phyloP scores from a whole-genome alignment of 192 early-diverging fungal genomes.

The Geosiphon pyriformis region DNA sequence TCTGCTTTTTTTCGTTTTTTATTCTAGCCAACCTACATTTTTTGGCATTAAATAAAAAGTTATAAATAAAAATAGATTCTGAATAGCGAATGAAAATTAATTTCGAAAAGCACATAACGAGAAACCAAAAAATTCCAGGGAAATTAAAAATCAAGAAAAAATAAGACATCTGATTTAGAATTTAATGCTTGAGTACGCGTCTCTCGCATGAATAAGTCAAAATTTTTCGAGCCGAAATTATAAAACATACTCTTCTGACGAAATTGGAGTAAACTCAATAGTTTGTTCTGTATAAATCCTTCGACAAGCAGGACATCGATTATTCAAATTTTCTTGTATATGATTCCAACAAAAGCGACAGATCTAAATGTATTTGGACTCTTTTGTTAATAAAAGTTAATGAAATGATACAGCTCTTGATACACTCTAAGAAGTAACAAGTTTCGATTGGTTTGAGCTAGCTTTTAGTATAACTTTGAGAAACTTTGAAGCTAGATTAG shows the following conservation, averaged over 20 bases:
- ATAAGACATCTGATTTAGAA: neutral
- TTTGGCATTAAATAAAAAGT: neutral
- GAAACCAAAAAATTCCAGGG: neutral
- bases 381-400: no score
- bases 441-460: no score
- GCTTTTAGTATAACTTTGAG: no score
- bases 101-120: neutral
- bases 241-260: slow-evolving; percentile 77
- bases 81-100: neutral
- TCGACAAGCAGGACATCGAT: slow-evolving; percentile 93
- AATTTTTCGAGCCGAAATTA: neutral
- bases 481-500: no score
- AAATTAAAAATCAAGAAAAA: neutral
- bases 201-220: no score
- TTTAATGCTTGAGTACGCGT: neutral
- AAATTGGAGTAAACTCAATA: slow-evolving; percentile 82
- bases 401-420: no score
- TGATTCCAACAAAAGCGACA: slow-evolving; percentile 99
- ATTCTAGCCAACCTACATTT: slow-evolving; percentile 37
- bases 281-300: slow-evolving; percentile 85
- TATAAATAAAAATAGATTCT: neutral
- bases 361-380: slow-evolving; percentile 58
- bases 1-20: slow-evolving; percentile 59
- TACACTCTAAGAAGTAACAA: no score
- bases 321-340: slow-evolving; percentile 90